Evolutionary conservation across 2,329 filamentous ascomycete species (phyloP).

Genomic region (Pleomassaria siparia): DNA sequence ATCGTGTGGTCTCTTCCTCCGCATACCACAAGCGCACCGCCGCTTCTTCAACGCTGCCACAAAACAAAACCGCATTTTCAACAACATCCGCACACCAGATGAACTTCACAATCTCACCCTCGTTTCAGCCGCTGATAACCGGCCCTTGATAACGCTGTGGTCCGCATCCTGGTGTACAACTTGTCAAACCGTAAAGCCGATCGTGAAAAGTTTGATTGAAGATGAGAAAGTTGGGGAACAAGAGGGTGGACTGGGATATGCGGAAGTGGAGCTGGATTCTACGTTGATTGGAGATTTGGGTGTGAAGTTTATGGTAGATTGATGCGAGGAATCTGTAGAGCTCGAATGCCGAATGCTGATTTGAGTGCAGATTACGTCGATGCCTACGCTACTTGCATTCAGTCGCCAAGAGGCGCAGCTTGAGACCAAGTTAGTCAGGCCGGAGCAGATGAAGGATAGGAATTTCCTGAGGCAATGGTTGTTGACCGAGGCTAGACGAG

Average conservation of each 20-base stretch:
- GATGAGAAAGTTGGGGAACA: constrained; percentile 48
- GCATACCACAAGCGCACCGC: constrained; percentile 1
- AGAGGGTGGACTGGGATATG: constrained; percentile 50
- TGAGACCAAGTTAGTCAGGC: constrained; percentile 46
- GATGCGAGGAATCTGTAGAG: neutral
- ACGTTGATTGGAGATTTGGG: constrained; percentile 46
- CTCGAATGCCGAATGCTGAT: neutral
- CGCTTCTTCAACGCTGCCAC: constrained; percentile 9
- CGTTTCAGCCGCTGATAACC: constrained; percentile 48
- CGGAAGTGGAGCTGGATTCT: constrained; percentile 52
- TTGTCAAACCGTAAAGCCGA: constrained; percentile 47
- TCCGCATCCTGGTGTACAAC: constrained; percentile 51
- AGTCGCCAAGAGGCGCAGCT: constrained; percentile 53
- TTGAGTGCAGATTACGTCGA: constrained; percentile 44
- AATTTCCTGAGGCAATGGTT: constrained; percentile 51
- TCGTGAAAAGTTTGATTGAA: constrained; percentile 47
- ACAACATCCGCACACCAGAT: constrained; percentile 48
- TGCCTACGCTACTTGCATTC: constrained; percentile 55
- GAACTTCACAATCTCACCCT: constrained; percentile 53
- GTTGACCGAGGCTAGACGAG: constrained; percentile 49
- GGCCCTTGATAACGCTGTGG: constrained; percentile 53
- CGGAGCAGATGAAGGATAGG: constrained; percentile 50
- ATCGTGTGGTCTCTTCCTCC: neutral
- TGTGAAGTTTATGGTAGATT: constrained; percentile 43
- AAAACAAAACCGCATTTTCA: constrained; percentile 36